A percentile compares a stretch with the other conserved stretches of the same genome.
Evolutionary conservation across 768 basidiomycete genomes (phyloP).

Genomic region (Boletus subcaerulescens): DNA sequence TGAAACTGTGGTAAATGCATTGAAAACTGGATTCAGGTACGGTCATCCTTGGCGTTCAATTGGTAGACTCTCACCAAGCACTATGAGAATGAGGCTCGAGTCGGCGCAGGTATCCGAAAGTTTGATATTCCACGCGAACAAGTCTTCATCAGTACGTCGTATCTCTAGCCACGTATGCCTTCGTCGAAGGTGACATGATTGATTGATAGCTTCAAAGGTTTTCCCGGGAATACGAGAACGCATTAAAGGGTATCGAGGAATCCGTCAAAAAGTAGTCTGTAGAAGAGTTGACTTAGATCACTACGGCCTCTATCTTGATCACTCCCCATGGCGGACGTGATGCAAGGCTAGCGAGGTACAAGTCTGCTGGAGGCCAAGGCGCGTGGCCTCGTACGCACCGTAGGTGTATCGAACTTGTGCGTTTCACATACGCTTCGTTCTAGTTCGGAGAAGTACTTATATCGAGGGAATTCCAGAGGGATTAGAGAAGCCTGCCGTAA

Average conservation of each 20-base stretch:
- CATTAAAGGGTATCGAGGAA: conserved; percentile 13
- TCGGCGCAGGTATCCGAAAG: conserved; percentile 25
- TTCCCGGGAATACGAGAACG: conserved; percentile 9
- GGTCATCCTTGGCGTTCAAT: neutral
- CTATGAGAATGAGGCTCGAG: conserved; percentile 25
- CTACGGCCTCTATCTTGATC: conserved; percentile 48
- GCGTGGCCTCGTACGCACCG: conserved; percentile 36
- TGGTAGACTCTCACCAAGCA: neutral
- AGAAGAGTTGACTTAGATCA: conserved; percentile 31
- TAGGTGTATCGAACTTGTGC: conserved; percentile 52
- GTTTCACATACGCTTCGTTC: neutral
- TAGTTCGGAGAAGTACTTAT: conserved; percentile 28
- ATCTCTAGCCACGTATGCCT: neutral
- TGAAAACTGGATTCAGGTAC: conserved; percentile 29
- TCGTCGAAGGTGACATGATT: neutral
- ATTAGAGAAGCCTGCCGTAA: conserved; percentile 28
- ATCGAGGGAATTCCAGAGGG: conserved; percentile 26
- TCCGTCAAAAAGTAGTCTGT: conserved; percentile 19
- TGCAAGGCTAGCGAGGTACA: conserved; percentile 40
- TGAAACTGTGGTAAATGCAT: conserved; percentile 17
- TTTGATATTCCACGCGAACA: conserved; percentile 25
- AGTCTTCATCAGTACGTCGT: conserved; percentile 28
- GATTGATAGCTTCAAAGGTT: conserved; percentile 23
- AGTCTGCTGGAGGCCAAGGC: conserved; percentile 25
- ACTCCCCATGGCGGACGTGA: conserved; percentile 37